Percentiles rank a stretch among this genome's conserved stretches.
phyloP scores from a whole-genome alignment of 2,329 filamentous ascomycete genomes.

The Pyricularia pennisetigena region DNA sequence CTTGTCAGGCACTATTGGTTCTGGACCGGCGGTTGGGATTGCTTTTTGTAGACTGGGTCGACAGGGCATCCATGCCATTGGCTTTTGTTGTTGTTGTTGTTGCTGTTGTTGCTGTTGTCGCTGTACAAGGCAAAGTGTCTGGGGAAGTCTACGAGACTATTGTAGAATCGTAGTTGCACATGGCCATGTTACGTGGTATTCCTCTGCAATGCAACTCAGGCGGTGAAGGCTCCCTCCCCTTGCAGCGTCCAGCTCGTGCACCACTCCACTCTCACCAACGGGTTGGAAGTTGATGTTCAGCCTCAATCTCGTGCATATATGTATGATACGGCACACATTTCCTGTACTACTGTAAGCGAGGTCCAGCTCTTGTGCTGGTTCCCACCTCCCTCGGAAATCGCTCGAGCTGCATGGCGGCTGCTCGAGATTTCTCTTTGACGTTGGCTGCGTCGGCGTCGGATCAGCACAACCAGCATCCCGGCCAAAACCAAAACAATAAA shows the following conservation, averaged over 20 bases:
- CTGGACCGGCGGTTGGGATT: too few species aligned
- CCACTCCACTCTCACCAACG: too few species aligned
- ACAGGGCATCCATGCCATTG: not conserved
- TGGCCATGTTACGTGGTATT: too few species aligned
- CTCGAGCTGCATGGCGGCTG: not conserved
- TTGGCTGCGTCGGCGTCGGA: not conserved
- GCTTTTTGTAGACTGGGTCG: not conserved
- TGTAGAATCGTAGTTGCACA: too few species aligned
- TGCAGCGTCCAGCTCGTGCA: not conserved
- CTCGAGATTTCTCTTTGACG: not conserved
- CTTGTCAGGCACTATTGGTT: too few species aligned
- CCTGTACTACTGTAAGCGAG: not conserved
- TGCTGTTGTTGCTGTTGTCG: too few species aligned
- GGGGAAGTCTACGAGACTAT: too few species aligned
- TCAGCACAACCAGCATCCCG: not conserved
- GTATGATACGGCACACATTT: not conserved
- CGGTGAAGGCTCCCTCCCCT: not conserved
- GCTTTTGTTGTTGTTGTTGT: too few species aligned
- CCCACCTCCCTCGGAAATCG: not conserved
- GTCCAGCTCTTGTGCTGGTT: not conserved
- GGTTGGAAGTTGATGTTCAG: too few species aligned
- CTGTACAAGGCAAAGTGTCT: too few species aligned
- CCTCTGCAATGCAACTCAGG: not conserved
- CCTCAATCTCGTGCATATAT: not conserved
- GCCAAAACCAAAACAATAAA: too few species aligned